A percentile compares a stretch with the other conserved stretches of the same genome.
These are phyloP conservation scores for Echites panduratus DNA, from an alignment of 257 asterid genomes.

Conservation along the genomic window DNA sequence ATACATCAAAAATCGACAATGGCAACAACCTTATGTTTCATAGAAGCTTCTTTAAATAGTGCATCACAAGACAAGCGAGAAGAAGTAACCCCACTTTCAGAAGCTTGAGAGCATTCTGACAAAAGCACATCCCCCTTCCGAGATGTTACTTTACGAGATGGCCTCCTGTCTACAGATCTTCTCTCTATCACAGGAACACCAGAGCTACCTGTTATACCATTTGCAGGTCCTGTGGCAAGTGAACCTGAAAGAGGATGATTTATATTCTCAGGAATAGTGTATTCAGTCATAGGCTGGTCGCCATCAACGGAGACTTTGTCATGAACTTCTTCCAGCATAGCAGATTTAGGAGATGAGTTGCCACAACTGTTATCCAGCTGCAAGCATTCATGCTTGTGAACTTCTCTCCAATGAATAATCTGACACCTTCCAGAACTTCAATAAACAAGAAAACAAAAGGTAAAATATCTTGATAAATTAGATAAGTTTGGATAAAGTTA, in stretches of 20 bases:
- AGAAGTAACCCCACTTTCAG: constrained; percentile 27
- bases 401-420: constrained; percentile 81
- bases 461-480: constrained; percentile 4
- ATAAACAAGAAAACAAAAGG: neutral
- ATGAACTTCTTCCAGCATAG: constrained; percentile 24
- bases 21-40: constrained; percentile 30
- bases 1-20: constrained; percentile 1
- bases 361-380: constrained; percentile 41
- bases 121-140: constrained; percentile 29
- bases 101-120: constrained; percentile 34
- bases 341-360: constrained; percentile 27
- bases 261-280: constrained; percentile 26
- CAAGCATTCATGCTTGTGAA: constrained; percentile 81
- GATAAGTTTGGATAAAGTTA: neutral
- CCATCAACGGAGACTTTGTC: constrained; percentile 26
- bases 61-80: constrained; percentile 20
- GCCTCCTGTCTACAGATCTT: constrained; percentile 29
- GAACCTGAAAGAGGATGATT: constrained; percentile 21
- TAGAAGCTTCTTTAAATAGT: constrained; percentile 16
- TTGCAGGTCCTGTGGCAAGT: constrained; percentile 16
- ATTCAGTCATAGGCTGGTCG: constrained; percentile 26
- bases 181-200: constrained; percentile 28
- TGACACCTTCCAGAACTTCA: constrained; percentile 89
- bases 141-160: constrained; percentile 25
- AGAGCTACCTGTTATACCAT: constrained; percentile 21